Conservation (phyloP, 2,329 filamentous ascomycete species). For the Ceratocystiopsis sp. region DNA sequence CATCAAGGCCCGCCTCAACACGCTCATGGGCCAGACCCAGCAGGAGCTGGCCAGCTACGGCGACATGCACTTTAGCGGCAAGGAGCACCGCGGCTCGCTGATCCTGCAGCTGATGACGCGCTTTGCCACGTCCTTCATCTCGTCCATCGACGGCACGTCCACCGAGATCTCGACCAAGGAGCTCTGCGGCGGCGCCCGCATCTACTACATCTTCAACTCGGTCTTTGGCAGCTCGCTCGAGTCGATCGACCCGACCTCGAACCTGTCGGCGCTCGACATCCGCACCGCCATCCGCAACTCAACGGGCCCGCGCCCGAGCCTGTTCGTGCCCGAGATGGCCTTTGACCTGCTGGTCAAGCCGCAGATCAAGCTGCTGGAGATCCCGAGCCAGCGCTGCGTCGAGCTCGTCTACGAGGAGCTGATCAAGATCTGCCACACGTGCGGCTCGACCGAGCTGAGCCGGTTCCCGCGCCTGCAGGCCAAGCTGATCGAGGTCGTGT, state of each 20-base stretch:
- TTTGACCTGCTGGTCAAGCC: conserved; percentile 98
- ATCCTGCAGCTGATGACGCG: conserved; percentile 92
- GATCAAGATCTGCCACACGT: conserved; percentile 95
- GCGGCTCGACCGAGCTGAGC: conserved; percentile 83
- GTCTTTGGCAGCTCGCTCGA: conserved; percentile 95
- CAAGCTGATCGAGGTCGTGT: conserved; percentile 87
- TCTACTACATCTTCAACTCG: conserved; percentile 98
- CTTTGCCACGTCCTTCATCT: conserved; percentile 88
- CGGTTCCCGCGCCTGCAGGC: conserved; percentile 91
- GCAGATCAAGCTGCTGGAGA: conserved; percentile 90
- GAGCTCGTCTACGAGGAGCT: conserved; percentile 94
- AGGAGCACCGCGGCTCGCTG: conserved; percentile 72
- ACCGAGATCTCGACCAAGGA: conserved; percentile 88
- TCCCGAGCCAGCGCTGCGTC: conserved; percentile 93
- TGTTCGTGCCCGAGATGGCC: conserved; percentile 95
- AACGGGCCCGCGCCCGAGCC: conserved; percentile 87
- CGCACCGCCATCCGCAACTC: conserved; percentile 97
- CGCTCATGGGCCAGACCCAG: conserved; percentile 98
- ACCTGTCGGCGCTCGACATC: conserved; percentile 85
- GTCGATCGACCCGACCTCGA: conserved; percentile 95
- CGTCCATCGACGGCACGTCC: conserved; percentile 95
- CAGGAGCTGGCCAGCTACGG: conserved; percentile 96
- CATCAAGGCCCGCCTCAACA: conserved; percentile 87
- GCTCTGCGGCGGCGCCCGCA: conserved; percentile 89
- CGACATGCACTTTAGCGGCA: conserved; percentile 92